Percentiles rank a stretch among this genome's conserved stretches.
Conservation (phyloP, 306 rosid genomes). For the Cyamopsis tetragonoloba region DNA sequence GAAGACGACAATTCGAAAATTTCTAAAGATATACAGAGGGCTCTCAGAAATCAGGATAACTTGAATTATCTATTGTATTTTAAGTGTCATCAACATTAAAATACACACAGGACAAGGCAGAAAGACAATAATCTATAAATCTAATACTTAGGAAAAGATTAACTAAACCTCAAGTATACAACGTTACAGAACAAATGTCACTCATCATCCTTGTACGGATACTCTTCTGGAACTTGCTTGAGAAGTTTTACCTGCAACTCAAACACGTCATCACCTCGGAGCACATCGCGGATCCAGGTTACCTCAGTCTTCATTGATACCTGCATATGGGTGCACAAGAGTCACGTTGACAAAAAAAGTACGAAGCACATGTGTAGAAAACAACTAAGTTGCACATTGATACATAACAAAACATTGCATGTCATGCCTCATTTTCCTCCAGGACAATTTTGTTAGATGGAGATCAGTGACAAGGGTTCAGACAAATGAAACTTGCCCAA, state of each 20-base stretch:
- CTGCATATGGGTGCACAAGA: slow-evolving; percentile 31
- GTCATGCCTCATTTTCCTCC: not conserved
- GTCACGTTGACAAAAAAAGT: not conserved
- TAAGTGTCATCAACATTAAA: slow-evolving; percentile 18
- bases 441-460: not conserved
- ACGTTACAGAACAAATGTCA: slow-evolving; percentile 26
- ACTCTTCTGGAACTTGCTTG: slow-evolving; percentile 96
- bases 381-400: not conserved
- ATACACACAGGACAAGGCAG: slow-evolving; percentile 23
- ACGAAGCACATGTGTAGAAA: not conserved
- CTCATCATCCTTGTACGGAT: slow-evolving; percentile 97
- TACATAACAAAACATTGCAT: not conserved
- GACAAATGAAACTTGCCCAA: not conserved
- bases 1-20: not conserved
- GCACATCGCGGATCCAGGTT: slow-evolving; percentile 86
- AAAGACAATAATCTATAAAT: slow-evolving; percentile 19
- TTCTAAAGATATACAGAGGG: not conserved
- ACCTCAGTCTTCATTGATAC: slow-evolving; percentile 98
- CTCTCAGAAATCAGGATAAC: slow-evolving; percentile 4
- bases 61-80: slow-evolving; percentile 14
- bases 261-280: slow-evolving; percentile 84
- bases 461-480: not conserved
- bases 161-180: slow-evolving; percentile 19
- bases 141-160: slow-evolving; percentile 11
- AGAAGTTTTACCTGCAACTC: slow-evolving; percentile 93